Conservation (phyloP, 169 alveolate genomes). For the Plasmodium blacklocki region DNA sequence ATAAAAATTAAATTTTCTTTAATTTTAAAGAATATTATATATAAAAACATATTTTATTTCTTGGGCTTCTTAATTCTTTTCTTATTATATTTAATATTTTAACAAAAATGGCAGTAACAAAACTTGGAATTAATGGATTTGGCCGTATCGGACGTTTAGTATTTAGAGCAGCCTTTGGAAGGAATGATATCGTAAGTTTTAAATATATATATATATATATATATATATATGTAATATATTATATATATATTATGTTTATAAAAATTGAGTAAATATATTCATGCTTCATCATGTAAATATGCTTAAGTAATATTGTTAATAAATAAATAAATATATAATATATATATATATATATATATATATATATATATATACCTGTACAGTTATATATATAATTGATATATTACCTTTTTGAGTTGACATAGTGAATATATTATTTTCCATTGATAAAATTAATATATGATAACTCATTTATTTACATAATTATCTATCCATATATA, state of each 20-base stretch:
- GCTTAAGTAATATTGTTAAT: not conserved
- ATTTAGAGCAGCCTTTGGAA: conserved; percentile 94
- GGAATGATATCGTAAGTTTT: conserved; percentile 83
- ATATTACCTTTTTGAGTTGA: not conserved
- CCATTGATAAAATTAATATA: no score
- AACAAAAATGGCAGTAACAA: conserved; percentile 87
- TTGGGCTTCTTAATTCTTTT: not conserved
- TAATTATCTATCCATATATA: no score
- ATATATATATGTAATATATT: not conserved
- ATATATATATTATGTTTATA: not conserved
- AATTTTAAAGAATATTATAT: not conserved
- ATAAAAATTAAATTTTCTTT: not conserved
- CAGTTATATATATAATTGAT: not conserved
- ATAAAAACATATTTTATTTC: not conserved
- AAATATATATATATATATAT: not conserved
- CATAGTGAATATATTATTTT: no score
- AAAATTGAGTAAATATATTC: not conserved
- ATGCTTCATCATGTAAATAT: not conserved
- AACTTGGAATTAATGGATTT: conserved; percentile 99
- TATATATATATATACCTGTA: not conserved
- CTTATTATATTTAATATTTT: conserved; percentile 1
- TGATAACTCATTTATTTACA: not conserved
- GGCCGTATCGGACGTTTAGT: conserved; percentile 99
- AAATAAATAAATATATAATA: not conserved
- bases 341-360: not conserved